Conservation (phyloP, 2,329 filamentous ascomycete species). For the Podosphaera xanthii region DNA sequence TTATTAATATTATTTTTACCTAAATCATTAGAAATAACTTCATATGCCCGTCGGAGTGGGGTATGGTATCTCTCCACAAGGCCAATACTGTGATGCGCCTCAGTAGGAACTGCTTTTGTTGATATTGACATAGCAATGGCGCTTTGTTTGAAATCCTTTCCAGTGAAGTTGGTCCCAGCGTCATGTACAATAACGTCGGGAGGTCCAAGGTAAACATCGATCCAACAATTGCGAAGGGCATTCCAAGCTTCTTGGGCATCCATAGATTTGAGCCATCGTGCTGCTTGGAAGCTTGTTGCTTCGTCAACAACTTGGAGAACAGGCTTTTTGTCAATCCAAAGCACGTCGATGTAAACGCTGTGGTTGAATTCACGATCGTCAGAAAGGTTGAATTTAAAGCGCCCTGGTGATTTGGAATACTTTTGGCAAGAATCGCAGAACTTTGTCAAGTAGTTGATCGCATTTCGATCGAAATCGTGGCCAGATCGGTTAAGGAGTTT, state of each 20-base stretch:
- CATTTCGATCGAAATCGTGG: no score
- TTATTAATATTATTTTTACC: no score
- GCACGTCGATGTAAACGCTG: slow-evolving; percentile 1
- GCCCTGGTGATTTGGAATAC: not conserved
- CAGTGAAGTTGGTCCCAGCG: slow-evolving; percentile 2
- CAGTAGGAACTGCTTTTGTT: no score
- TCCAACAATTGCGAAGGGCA: slow-evolving; percentile 1
- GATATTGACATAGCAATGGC: not conserved
- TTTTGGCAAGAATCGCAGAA: no score
- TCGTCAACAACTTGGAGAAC: slow-evolving; percentile 2
- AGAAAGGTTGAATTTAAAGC: not conserved
- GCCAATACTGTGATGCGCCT: no score
- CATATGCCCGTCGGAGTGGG: no score
- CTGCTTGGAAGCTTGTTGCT: slow-evolving; percentile 1
- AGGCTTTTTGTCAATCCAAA: slow-evolving; percentile 1
- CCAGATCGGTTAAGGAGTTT: no score
- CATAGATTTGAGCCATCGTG: not conserved
- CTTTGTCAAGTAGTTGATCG: no score
- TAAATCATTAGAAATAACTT: no score
- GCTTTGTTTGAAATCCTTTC: slow-evolving; percentile 1
- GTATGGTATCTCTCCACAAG: no score
- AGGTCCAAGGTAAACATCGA: slow-evolving; percentile 3
- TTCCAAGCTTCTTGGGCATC: not conserved
- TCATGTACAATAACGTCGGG: slow-evolving; percentile 1
- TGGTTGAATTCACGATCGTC: slow-evolving; percentile 2